Evolutionary conservation across 306 rosid species (phyloP), one percentile per base, ranked within the genome.

Genomic region (Rubus parviflorus): DNA sequence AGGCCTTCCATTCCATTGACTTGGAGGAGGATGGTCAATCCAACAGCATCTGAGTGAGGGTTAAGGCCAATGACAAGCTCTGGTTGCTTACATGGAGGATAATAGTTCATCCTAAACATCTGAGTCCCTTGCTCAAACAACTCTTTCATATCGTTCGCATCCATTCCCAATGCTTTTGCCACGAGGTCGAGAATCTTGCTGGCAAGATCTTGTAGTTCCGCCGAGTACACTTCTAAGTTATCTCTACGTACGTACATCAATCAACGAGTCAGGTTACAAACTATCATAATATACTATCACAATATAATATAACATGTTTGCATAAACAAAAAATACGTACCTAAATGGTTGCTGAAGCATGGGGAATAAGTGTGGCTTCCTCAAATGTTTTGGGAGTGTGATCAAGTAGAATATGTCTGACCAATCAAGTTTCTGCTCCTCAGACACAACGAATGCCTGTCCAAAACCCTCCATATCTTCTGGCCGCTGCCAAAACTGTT

Each of bases 401-500:
- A 42, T 1, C 23, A 83, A 1, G 41, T 0, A 68, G 49, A 87
- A 81, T 4, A 67, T 0, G 83, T 89, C 88, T 43, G 73, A 83
- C 93, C 89, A 89, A 13, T 85, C 81, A 57, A 86, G 81, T 79
- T 89, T 87, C 67, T 83, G 91, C 30, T 82, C 84, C 46, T 87
- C 84, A 6, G 86, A 89, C 2, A 85, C 22, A 22, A 87, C 75
- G 72, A 83, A 87, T 40, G 7, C 12, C n/a, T 89, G 89, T 10
- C 89, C 89, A 78, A 80, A 89, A 12, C 88, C 88, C 68, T 89
- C 80, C 0, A 48, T 0, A 0, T 86, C 88, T 58, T 86, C 88
- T 62, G 73, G 16, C 56, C 56, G 81, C 77, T 79, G 85, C 79
- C 77, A 12, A 3, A 85, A 75, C 69, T 78, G 73, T 20, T 75